Evolutionary conservation across 495 filamentous ascomycete species (phyloP).

Genomic region (Podospora tetraspora): DNA sequence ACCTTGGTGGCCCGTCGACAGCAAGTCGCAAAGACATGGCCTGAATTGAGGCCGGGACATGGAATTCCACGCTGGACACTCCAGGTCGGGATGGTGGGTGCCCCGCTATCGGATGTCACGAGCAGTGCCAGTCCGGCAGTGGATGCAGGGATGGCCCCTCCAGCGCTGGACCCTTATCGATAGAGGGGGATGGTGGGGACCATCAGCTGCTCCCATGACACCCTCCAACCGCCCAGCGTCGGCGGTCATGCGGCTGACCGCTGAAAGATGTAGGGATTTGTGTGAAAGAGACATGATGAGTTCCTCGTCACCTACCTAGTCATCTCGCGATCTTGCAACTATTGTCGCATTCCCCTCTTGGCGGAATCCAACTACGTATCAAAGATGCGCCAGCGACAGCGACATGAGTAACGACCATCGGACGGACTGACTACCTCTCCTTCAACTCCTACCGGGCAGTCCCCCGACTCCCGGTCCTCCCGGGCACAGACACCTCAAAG

Average conservation of each 20-base stretch:
- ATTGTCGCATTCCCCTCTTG: not conserved
- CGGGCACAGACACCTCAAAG: not conserved
- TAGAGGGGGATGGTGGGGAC: constrained; percentile 2
- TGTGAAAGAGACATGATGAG: not conserved
- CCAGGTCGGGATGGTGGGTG: not conserved
- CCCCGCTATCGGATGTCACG: not conserved
- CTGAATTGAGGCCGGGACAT: not conserved
- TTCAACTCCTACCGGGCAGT: not conserved
- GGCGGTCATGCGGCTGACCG: not conserved
- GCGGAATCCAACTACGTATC: not conserved
- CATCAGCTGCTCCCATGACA: constrained; percentile 7
- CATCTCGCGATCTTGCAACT: not conserved
- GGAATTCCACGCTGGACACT: not conserved
- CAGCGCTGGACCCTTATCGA: constrained; percentile 4
- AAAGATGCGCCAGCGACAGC: not conserved
- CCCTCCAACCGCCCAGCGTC: not conserved
- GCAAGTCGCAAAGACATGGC: not conserved
- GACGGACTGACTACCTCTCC: not conserved
- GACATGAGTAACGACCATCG: not conserved
- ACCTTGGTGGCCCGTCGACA: not conserved
- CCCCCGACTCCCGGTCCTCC: not conserved
- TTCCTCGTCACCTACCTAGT: too few relatives aligned
- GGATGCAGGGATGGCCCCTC: constrained; percentile 4
- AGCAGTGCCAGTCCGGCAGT: not conserved
- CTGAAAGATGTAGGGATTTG: not conserved